A percentile compares a stretch with the other conserved stretches of the same genome.
These are phyloP conservation scores for Parmales sp. DNA, from an alignment of 108 stramenopile species.

Conservation along the genomic window DNA sequence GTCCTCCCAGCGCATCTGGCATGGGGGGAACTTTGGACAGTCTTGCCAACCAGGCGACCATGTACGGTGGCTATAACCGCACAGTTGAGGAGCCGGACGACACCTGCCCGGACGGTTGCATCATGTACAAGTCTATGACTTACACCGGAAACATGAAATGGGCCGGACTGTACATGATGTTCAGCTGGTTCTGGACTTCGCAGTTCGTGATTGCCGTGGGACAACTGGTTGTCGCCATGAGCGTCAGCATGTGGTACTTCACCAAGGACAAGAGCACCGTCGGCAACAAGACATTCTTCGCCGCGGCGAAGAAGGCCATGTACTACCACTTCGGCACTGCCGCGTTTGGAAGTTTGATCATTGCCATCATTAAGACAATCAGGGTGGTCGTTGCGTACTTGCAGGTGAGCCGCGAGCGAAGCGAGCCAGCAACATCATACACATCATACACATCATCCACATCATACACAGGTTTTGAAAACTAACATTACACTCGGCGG, in stretches of 20 bases:
- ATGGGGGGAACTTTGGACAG: not conserved
- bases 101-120: conserved; percentile 4
- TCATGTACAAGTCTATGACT: conserved; percentile 10
- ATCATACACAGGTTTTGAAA: too few relatives aligned
- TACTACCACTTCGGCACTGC: conserved; percentile 30
- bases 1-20: not conserved
- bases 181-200: conserved; percentile 19
- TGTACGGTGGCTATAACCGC: not conserved
- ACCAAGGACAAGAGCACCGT: conserved; percentile 14
- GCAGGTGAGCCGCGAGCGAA: too few relatives aligned
- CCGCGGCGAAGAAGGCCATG: not conserved
- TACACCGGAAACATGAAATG: conserved; percentile 13
- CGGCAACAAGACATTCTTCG: not conserved
- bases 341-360: conserved; percentile 31
- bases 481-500: too few relatives aligned
- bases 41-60: not conserved
- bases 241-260: conserved; percentile 21
- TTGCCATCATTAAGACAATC: conserved; percentile 30
- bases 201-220: conserved; percentile 23
- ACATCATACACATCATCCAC: too few relatives aligned
- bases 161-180: conserved; percentile 18
- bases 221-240: conserved; percentile 14
- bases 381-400: conserved; percentile 25
- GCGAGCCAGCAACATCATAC: too few relatives aligned
- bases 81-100: not conserved